Conservation (phyloP, 1,284 basidiomycete species). For the Athelia sp. region DNA sequence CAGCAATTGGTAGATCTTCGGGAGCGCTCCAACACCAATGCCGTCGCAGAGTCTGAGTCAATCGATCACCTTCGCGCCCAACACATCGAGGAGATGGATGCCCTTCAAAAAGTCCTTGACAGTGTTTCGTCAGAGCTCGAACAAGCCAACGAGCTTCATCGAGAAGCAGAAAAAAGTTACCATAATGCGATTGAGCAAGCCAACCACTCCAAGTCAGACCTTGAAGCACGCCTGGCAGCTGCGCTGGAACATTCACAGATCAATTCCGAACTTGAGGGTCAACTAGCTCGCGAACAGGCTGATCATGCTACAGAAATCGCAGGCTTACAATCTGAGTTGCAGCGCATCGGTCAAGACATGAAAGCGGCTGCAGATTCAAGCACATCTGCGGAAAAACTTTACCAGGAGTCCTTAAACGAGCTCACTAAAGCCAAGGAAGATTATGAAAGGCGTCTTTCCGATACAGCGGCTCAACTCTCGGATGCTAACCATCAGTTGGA, state of each 20-base stretch:
- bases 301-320: slow-evolving; percentile 20
- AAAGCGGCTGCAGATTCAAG: slow-evolving; percentile 16
- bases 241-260: slow-evolving; percentile 10
- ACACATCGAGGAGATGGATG: slow-evolving; percentile 33
- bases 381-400: slow-evolving; percentile 22
- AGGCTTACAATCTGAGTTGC: slow-evolving; percentile 21
- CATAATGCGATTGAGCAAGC: slow-evolving; percentile 7
- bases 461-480: slow-evolving; percentile 10
- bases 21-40: background rate
- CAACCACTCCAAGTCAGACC: slow-evolving; percentile 15
- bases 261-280: slow-evolving; percentile 13
- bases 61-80: slow-evolving; percentile 30
- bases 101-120: slow-evolving; percentile 30
- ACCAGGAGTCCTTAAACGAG: slow-evolving; percentile 21
- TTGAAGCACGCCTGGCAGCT: slow-evolving; percentile 19
- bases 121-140: slow-evolving; percentile 28
- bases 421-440: slow-evolving; percentile 22
- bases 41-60: slow-evolving; percentile 8
- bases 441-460: slow-evolving; percentile 17
- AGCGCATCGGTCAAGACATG: slow-evolving; percentile 15
- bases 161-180: slow-evolving; percentile 18
- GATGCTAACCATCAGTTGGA: slow-evolving; percentile 18
- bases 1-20: background rate
- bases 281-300: slow-evolving; percentile 15
- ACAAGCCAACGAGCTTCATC: slow-evolving; percentile 23